Base-by-base conservation (phyloP, 2,329 filamentous ascomycete species). In the Didymella sp. region DNA sequence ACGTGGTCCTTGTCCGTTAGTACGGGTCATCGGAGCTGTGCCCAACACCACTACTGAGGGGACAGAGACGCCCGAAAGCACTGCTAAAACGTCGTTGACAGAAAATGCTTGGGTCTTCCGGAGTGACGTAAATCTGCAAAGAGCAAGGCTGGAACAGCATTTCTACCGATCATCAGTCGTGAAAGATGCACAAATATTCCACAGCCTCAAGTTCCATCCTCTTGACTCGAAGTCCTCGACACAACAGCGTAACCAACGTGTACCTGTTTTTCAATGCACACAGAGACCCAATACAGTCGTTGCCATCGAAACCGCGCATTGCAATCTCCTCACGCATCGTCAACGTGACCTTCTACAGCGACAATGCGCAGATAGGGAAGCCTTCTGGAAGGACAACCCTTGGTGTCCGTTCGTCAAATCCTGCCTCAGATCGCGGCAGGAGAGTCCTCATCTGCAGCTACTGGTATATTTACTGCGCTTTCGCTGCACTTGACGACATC, bases 341-440 rank as follows among this genome's bases (percentile, higher is more conserved):
- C 41, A 17, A n/a, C 21, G 19, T 9, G 15, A 21, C 13, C 19
- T n/a, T 40, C 11, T 24, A 22, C 6, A 30, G 31, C 24, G 40
- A 45, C 49, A 8, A 30, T 25, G 11, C 6, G 22, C 24, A 9
- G 12, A 37, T 27, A 6, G 8, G 6, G 22, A 12, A 25, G 19
- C 2, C 7, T 19, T 24, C 25, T 9, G 9, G 17, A 8, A 52
- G 50, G 50, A 52, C 5, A 52, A 40, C 42, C 50, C 50, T 52
- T 24, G 19, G 41, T 46, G 19, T 31, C 25, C 6, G 4, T 19
- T 28, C 24, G 25, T 40, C 19, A 31, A 28, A 31, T 21, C 24
- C 12, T 44, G 24, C 24, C 38, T 11, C 19, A 12, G 38, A 41
- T 41, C 38, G 38, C 22, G 38, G 22, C 21, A 25, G 30, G 3